These are phyloP conservation scores for Sporisorium sorghi DNA, from an alignment of 1,284 basidiomycete genomes.

Conservation along the genomic window DNA sequence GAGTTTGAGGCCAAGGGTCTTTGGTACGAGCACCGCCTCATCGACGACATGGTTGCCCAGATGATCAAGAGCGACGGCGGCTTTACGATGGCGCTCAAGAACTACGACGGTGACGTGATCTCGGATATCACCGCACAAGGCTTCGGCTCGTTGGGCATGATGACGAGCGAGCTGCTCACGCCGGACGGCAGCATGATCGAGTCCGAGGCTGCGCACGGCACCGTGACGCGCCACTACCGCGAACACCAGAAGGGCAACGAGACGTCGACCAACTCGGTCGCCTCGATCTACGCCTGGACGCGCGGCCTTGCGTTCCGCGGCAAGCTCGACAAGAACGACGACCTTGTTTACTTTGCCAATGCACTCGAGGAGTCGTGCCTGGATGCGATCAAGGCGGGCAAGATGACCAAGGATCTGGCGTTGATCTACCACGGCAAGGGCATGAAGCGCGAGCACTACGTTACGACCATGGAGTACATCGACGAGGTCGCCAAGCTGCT, in stretches of 20 bases:
- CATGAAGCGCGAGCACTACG: slow-evolving; percentile 68
- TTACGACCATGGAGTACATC: slow-evolving; percentile 66
- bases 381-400: slow-evolving; percentile 89
- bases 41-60: slow-evolving; percentile 81
- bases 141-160: slow-evolving; percentile 93
- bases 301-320: slow-evolving; percentile 88
- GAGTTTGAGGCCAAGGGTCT: slow-evolving; percentile 84
- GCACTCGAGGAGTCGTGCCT: slow-evolving; percentile 88
- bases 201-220: slow-evolving; percentile 74
- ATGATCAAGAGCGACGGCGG: slow-evolving; percentile 95
- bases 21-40: slow-evolving; percentile 94
- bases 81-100: slow-evolving; percentile 85
- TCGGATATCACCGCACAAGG: slow-evolving; percentile 73
- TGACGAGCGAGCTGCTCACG: slow-evolving; percentile 96
- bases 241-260: slow-evolving; percentile 92
- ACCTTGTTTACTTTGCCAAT: slow-evolving; percentile 80
- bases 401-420: slow-evolving; percentile 94
- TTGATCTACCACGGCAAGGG: slow-evolving; percentile 91
- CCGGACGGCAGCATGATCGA: slow-evolving; percentile 92
- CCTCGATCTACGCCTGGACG: slow-evolving; percentile 99
- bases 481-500: slow-evolving; percentile 63
- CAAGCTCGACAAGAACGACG: slow-evolving; percentile 86
- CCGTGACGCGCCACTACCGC: slow-evolving; percentile 87
- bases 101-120: slow-evolving; percentile 64
- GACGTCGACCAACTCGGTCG: slow-evolving; percentile 93